Percentiles rank a stretch among this genome's conserved stretches.
These are phyloP conservation scores for Luvunga scandens DNA, from an alignment of 345 rosid genomes.

Conservation along the genomic window DNA sequence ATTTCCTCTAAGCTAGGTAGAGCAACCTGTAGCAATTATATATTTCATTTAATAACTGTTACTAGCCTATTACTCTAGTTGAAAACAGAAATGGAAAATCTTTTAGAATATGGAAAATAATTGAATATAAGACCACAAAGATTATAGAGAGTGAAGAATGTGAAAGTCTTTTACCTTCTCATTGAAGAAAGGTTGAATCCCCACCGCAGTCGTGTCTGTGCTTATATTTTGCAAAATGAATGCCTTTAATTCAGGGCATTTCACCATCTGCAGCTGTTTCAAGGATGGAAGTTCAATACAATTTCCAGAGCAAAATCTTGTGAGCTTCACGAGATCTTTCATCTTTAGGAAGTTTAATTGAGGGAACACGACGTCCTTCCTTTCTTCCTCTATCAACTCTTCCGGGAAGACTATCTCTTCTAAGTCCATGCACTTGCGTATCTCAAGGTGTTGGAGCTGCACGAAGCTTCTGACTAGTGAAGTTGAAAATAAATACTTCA, in stretches of 20 bases:
- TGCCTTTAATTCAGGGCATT: not conserved
- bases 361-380: too few relatives aligned
- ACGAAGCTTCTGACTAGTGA: not conserved
- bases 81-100: too few relatives aligned
- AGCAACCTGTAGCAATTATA: slow-evolving; percentile 11
- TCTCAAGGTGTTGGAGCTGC: not conserved
- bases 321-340: too few relatives aligned
- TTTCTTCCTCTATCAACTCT: not conserved
- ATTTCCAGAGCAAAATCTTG: not conserved
- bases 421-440: not conserved
- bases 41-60: not conserved
- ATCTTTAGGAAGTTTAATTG: too few relatives aligned
- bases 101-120: not conserved
- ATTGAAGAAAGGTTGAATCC: too few relatives aligned
- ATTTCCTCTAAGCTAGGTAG: slow-evolving; percentile 26
- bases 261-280: not conserved
- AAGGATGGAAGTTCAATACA: not conserved
- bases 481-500: not conserved
- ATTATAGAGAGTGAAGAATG: too few relatives aligned
- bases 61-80: too few relatives aligned
- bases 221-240: too few relatives aligned
- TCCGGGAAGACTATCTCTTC: not conserved
- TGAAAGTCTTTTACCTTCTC: too few relatives aligned
- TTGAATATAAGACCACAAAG: too few relatives aligned
- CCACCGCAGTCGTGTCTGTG: too few relatives aligned